These are phyloP conservation scores for Camelina sativa DNA, from an alignment of 345 rosid genomes.

Conservation along the genomic window DNA sequence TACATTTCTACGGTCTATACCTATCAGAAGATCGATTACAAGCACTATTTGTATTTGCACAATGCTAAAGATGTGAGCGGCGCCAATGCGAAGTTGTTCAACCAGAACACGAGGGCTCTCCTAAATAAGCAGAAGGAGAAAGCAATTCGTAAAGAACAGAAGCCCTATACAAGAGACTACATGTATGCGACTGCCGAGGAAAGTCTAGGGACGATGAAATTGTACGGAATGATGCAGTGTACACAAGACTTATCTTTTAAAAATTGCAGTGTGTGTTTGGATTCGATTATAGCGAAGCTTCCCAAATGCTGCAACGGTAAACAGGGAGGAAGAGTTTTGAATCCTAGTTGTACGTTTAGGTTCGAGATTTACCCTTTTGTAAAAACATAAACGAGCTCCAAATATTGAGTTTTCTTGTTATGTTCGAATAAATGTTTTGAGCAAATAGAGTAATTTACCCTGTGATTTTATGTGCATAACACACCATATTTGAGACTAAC, in stretches of 20 bases:
- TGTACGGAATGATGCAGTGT: slow-evolving; percentile 57
- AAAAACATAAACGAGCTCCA: no score
- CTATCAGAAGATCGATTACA: background rate
- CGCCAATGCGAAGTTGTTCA: slow-evolving; percentile 37
- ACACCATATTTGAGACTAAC: background rate
- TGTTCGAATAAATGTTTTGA: no score
- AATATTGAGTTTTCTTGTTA: no score
- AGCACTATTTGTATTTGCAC: background rate
- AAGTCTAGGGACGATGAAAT: slow-evolving; percentile 11
- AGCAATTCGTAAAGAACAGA: background rate
- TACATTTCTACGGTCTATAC: background rate
- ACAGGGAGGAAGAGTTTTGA: slow-evolving; percentile 54
- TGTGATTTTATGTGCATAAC: no score
- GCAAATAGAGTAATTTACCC: no score
- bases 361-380: no score
- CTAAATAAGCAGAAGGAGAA: background rate
- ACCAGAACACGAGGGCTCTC: slow-evolving; percentile 9
- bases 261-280: slow-evolving; percentile 4
- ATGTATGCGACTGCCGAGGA: background rate
- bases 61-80: slow-evolving; percentile 33
- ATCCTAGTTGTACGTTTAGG: slow-evolving; percentile 53
- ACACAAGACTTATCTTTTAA: background rate
- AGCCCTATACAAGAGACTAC: background rate
- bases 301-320: slow-evolving; percentile 42
- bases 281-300: background rate